Conservation (phyloP, 2,329 filamentous ascomycete genomes). For the Hypomyces rosellus region DNA sequence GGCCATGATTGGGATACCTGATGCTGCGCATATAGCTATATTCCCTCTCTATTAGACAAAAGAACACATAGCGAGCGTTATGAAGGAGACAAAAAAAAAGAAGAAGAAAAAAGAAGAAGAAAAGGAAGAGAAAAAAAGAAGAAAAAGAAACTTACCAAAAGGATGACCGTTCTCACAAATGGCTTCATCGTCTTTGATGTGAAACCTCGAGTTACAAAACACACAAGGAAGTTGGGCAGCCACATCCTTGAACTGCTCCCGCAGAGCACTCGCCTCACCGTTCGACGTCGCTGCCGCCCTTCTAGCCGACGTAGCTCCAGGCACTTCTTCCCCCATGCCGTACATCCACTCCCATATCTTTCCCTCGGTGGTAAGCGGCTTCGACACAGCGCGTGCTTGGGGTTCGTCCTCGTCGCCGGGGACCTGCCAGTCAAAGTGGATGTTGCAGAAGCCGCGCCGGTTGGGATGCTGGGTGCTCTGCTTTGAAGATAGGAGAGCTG, state of each 20-base stretch:
- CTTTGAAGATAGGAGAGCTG: conserved; percentile 43
- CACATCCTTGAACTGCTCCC: conserved; percentile 32
- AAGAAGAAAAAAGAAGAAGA: background rate
- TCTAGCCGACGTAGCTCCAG: conserved; percentile 29
- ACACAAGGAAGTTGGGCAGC: conserved; percentile 36
- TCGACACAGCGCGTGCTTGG: background rate
- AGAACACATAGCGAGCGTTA: background rate
- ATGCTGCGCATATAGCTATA: conserved; percentile 47
- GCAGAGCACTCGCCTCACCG: conserved; percentile 22
- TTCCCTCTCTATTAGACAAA: background rate
- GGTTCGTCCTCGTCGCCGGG: conserved; percentile 9
- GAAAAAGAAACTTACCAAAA: conserved; percentile 29
- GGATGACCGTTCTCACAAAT: conserved; percentile 34
- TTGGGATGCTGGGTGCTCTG: conserved; percentile 45
- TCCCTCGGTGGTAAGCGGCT: conserved; percentile 46
- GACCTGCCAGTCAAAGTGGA: conserved; percentile 31
- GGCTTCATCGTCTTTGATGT: conserved; percentile 27
- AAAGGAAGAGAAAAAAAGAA: background rate
- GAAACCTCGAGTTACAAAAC: conserved; percentile 38
- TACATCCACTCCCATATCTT: conserved; percentile 55
- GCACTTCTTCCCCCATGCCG: conserved; percentile 41
- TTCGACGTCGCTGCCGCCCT: conserved; percentile 9
- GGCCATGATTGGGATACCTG: conserved; percentile 47
- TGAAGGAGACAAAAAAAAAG: background rate
- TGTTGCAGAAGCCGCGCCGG: conserved; percentile 30